Percentiles rank a stretch among this genome's conserved stretches.
phyloP scores from a whole-genome alignment of 1,284 basidiomycete species.

The Ceratobasidium sp. region DNA sequence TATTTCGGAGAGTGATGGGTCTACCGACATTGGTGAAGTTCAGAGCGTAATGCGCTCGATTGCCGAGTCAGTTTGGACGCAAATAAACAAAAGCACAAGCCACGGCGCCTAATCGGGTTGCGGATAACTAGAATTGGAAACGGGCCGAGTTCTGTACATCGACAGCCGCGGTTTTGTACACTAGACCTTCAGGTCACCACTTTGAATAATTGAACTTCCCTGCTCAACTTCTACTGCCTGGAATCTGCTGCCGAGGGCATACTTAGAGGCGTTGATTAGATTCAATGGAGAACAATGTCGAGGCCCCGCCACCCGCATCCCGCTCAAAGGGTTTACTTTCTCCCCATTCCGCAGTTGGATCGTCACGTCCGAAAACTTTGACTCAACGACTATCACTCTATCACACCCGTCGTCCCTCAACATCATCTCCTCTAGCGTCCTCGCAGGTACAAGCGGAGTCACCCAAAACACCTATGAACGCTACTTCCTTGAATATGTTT shows the following conservation, averaged over 20 bases:
- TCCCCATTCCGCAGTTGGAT: constrained; percentile 12
- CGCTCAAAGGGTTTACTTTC: constrained; percentile 25
- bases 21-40: neutral
- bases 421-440: constrained; percentile 30
- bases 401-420: constrained; percentile 30
- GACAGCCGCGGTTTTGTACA: no score
- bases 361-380: constrained; percentile 28
- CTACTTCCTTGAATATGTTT: neutral
- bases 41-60: constrained; percentile 56
- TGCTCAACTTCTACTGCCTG: no score
- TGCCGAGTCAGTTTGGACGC: constrained; percentile 55
- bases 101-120: constrained; percentile 7
- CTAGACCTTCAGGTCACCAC: no score
- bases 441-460: constrained; percentile 23
- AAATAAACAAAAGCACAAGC: constrained; percentile 1
- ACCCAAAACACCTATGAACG: constrained; percentile 18
- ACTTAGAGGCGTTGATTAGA: neutral
- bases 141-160: no score
- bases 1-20: neutral
- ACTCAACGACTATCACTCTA: constrained; percentile 15
- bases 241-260: no score
- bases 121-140: no score
- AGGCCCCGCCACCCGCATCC: neutral
- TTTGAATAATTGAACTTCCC: no score
- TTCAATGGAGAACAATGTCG: constrained; percentile 27